These are phyloP conservation scores for Aspergillus panamensis DNA, from an alignment of 495 filamentous ascomycete genomes.

Conservation along the genomic window DNA sequence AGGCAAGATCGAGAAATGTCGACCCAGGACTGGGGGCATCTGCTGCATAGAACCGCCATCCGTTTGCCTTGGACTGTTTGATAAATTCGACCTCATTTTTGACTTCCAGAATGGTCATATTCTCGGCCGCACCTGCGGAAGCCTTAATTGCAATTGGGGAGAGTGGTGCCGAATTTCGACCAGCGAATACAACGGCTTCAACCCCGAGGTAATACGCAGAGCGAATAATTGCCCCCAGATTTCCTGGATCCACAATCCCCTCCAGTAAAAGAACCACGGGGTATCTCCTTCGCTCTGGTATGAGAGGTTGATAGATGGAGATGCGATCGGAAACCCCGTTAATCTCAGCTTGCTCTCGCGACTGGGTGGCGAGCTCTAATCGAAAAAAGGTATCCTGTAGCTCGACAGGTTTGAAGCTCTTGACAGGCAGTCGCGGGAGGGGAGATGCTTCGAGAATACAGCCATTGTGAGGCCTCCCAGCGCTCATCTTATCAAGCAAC, in stretches of 20 bases:
- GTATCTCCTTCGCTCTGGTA: slow-evolving; percentile 43
- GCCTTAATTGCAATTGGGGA: slow-evolving; percentile 78
- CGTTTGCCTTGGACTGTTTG: slow-evolving; percentile 56
- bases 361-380: slow-evolving; percentile 63
- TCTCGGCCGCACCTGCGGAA: slow-evolving; percentile 80
- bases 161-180: slow-evolving; percentile 64
- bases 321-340: slow-evolving; percentile 56
- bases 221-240: slow-evolving; percentile 84
- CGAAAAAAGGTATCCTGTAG: slow-evolving; percentile 45
- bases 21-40: slow-evolving; percentile 50
- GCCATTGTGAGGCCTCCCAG: slow-evolving; percentile 84
- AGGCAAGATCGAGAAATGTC: slow-evolving; percentile 21
- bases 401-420: slow-evolving; percentile 48
- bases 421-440: slow-evolving; percentile 69
- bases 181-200: slow-evolving; percentile 67
- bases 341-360: slow-evolving; percentile 63
- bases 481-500: slow-evolving; percentile 78
- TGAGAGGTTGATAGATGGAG: slow-evolving; percentile 29
- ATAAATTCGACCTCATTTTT: slow-evolving; percentile 66
- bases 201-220: slow-evolving; percentile 83
- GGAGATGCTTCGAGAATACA: slow-evolving; percentile 85
- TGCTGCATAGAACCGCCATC: slow-evolving; percentile 83
- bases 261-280: slow-evolving; percentile 82
- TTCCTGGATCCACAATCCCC: slow-evolving; percentile 82
- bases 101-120: slow-evolving; percentile 65